Evolutionary conservation across 345 rosid genomes (phyloP), one percentile per base, ranked within the genome.

Genomic region (Eucalyptus virginea): DNA sequence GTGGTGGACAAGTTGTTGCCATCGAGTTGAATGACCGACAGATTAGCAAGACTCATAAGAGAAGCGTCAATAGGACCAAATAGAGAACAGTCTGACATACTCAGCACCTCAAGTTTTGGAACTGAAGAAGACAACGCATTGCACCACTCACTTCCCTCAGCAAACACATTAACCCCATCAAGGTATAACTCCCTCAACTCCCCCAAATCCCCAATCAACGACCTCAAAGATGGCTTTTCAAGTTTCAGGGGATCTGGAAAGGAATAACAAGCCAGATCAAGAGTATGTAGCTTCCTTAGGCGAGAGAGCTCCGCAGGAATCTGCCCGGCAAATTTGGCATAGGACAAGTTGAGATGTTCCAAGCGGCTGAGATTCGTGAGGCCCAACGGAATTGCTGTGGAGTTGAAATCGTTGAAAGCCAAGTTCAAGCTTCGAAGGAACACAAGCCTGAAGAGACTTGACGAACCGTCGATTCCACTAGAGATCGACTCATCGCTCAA

Each of bases 391-490:
- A 93, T 86, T 7, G 14, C 23, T 80, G 52, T 6, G 26, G 45
- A 81, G 8, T 13, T 83, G 92, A 94, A 89, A 15, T 18, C 19
- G 87, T 93, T 95, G 47, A 42, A 52, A 34, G 95, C 89, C 90
- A 95, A 88, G 88, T 93, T 90, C 30, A 95, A 91, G 16, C 49
- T 86, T 83, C 62, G 88, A 4, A 94, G 94, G 87, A 87, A 85
- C 44, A 34, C 88, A 28, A 95, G 93, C 67, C 5, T 16, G 67
- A 92, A 93, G 14, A 95, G 90, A 16, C 62, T 85, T 11, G 87
- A 87, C 9, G 94, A 88, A 56, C 54, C 28, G 5, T 93, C 69
- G 32, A 94, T 28, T 50, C 89, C 93, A 3, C 93, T 88, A 1
- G 60, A 88, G 85, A 93, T 91, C 0, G 47, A 77, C 81, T 94